A percentile compares a stretch with the other conserved stretches of the same genome.
Conservation (phyloP, 140 eudicot genomes). For the Erigeron philadelphicus region DNA sequence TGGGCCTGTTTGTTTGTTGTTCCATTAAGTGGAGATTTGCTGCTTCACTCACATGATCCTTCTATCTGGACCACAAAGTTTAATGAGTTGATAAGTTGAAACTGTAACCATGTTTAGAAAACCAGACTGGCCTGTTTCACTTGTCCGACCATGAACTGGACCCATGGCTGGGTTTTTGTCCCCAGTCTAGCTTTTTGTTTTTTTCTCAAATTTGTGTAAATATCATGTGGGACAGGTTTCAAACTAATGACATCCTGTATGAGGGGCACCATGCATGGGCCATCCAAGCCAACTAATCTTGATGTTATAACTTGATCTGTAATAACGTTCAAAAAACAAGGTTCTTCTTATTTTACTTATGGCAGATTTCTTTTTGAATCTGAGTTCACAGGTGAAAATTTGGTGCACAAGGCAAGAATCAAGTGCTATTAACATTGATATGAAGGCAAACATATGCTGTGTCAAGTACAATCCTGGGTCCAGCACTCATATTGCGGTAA, state of each 20-base stretch:
- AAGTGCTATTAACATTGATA: slow-evolving; percentile 63
- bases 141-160: no score
- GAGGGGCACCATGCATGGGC: no score
- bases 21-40: background rate
- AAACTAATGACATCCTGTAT: no score
- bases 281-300: no score
- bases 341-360: background rate
- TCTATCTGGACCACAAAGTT: background rate
- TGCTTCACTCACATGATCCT: background rate
- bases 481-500: slow-evolving; percentile 62
- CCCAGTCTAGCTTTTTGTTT: no score
- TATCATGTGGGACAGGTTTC: no score
- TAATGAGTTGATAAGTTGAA: background rate
- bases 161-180: no score
- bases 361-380: slow-evolving; percentile 21
- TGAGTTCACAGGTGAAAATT: slow-evolving; percentile 50
- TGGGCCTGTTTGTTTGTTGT: background rate
- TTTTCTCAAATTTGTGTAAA: no score
- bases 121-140: no score
- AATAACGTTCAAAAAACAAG: background rate
- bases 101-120: no score
- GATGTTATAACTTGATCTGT: no score
- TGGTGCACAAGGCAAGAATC: slow-evolving; percentile 71
- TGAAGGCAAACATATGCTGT: slow-evolving; percentile 73
- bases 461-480: slow-evolving; percentile 79